Evolutionary conservation across 2,329 filamentous ascomycete species (phyloP).

Genomic region (Botryosphaeria dothidea): DNA sequence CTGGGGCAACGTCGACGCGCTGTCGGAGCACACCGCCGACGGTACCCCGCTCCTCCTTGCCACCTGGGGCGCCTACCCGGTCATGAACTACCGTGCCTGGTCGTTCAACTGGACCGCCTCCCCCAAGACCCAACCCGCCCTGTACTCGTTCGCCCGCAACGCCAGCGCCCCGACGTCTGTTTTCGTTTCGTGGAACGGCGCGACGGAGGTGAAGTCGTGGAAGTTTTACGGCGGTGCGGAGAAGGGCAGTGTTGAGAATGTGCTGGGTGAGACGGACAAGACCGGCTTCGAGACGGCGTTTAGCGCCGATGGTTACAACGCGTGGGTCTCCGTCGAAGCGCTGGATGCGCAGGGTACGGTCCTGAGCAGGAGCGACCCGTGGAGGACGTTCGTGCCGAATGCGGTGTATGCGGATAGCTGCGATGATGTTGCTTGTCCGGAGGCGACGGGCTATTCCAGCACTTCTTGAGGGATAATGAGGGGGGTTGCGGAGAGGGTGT

Average conservation of each 20-base stretch:
- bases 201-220: slow-evolving; percentile 17
- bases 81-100: slow-evolving; percentile 21
- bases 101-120: slow-evolving; percentile 16
- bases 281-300: slow-evolving; percentile 18
- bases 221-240: slow-evolving; percentile 14
- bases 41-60: slow-evolving; percentile 55
- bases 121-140: slow-evolving; percentile 8
- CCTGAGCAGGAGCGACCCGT: neutral
- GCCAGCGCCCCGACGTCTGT: slow-evolving; percentile 25
- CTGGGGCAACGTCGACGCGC: slow-evolving; percentile 52
- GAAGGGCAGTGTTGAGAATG: neutral
- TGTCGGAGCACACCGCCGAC: slow-evolving; percentile 47
- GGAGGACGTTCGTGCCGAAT: slow-evolving; percentile 18
- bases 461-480: neutral
- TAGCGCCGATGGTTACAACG: neutral
- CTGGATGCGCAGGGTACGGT: slow-evolving; percentile 1
- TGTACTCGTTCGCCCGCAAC: slow-evolving; percentile 29
- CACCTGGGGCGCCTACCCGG: slow-evolving; percentile 44
- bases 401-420: slow-evolving; percentile 10
- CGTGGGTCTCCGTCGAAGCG: slow-evolving; percentile 7
- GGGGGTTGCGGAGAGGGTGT: neutral
- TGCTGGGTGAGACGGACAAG: slow-evolving; percentile 6
- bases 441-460: slow-evolving; percentile 1
- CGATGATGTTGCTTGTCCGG: slow-evolving; percentile 11
- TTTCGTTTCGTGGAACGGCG: slow-evolving; percentile 19